Percentiles rank a stretch among this genome's conserved stretches.
phyloP scores from a whole-genome alignment of 2,329 filamentous ascomycete species.

The Xylaria sp. region DNA sequence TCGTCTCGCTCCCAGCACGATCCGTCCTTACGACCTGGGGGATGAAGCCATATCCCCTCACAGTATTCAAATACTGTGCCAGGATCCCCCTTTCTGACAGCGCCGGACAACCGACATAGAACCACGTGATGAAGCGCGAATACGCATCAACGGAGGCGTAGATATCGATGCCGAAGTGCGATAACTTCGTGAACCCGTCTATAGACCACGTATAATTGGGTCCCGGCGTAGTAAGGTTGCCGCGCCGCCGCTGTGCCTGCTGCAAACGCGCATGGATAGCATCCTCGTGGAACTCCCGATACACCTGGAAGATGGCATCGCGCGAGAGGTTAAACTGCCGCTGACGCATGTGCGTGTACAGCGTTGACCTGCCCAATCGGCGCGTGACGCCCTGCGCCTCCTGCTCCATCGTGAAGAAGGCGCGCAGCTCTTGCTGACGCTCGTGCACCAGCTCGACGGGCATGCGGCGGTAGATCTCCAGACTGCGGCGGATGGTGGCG shows the following conservation, averaged over 20 bases:
- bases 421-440: not conserved
- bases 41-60: not conserved
- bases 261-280: not conserved
- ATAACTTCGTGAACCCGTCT: not conserved
- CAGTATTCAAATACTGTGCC: not conserved
- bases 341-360: not conserved
- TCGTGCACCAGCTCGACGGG: not conserved
- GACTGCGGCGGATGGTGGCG: not conserved
- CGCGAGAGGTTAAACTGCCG: not conserved
- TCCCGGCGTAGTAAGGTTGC: not conserved
- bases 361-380: not conserved
- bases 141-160: not conserved
- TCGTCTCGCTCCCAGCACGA: not conserved
- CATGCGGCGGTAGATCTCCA: not conserved
- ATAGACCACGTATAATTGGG: not conserved
- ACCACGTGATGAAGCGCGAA: not conserved
- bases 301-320: not conserved
- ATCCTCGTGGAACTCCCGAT: not conserved
- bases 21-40: not conserved
- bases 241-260: not conserved
- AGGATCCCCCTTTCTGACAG: not conserved
- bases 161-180: not conserved
- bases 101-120: not conserved
- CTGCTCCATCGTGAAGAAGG: not conserved
- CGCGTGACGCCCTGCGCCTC: not conserved